Percentiles rank a stretch among this genome's conserved stretches.
Conservation (phyloP, 1,284 basidiomycete genomes). For the Puccinia coronata region DNA sequence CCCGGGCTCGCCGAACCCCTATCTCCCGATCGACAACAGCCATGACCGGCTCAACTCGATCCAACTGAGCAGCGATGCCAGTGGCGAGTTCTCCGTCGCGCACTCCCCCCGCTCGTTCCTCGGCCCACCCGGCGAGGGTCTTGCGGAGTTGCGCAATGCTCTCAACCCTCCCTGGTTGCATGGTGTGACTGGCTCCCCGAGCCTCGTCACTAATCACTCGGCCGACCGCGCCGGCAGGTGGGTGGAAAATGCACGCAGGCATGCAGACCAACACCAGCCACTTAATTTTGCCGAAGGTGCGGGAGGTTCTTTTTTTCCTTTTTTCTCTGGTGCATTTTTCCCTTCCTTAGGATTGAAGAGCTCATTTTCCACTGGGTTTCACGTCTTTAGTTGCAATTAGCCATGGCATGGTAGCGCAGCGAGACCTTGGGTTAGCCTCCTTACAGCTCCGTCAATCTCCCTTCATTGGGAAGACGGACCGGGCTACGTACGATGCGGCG, state of each 20-base stretch:
- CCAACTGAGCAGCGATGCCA: slow-evolving; percentile 46
- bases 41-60: slow-evolving; percentile 47
- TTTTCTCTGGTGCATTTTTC: too few species aligned
- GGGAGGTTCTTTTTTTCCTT: too few species aligned
- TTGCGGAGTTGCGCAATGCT: slow-evolving; percentile 42
- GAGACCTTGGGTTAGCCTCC: neutral
- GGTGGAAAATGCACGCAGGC: slow-evolving; percentile 35
- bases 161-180: slow-evolving; percentile 47
- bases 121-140: slow-evolving; percentile 37
- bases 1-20: slow-evolving; percentile 27
- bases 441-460: neutral
- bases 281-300: slow-evolving; percentile 17
- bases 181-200: slow-evolving; percentile 42
- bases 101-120: slow-evolving; percentile 41
- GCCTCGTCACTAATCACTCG: slow-evolving; percentile 3
- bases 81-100: slow-evolving; percentile 42
- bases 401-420: neutral
- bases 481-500: neutral
- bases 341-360: too few species aligned
- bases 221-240: slow-evolving; percentile 24
- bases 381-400: too few species aligned
- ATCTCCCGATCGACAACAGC: slow-evolving; percentile 26
- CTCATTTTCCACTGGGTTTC: too few species aligned
- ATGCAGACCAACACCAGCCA: slow-evolving; percentile 12
- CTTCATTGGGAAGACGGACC: neutral